Conservation (phyloP, 73 alveolate genomes). For the Paramecium tetraurelia region DNA sequence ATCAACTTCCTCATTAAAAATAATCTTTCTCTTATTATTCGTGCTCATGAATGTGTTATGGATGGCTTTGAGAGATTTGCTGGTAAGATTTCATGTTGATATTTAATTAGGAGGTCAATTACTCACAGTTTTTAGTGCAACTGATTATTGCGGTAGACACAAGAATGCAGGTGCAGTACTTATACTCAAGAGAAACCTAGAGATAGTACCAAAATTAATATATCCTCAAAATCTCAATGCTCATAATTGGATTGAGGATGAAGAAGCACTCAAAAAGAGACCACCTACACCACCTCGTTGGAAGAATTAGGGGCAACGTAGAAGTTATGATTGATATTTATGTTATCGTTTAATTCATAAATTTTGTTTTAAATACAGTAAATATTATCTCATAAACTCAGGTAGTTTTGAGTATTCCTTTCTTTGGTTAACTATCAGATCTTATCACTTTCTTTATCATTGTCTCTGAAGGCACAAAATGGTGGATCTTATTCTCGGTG, state of each 20-base stretch:
- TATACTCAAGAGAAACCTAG: slow-evolving; percentile 83
- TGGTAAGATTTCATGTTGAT: not conserved
- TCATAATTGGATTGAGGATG: slow-evolving; percentile 93
- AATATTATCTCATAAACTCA: not conserved
- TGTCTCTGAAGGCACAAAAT: not conserved
- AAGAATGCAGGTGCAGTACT: slow-evolving; percentile 98
- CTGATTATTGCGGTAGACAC: slow-evolving; percentile 98
- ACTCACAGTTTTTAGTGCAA: slow-evolving; percentile 94
- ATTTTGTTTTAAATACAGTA: not conserved
- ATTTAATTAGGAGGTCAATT: slow-evolving; percentile 76
- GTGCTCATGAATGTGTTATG: slow-evolving; percentile 99
- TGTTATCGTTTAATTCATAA: not conserved
- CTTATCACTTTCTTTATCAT: not conserved
- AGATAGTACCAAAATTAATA: slow-evolving; percentile 88
- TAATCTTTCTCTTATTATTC: slow-evolving; percentile 82
- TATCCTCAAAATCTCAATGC: slow-evolving; percentile 86
- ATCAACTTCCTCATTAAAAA: slow-evolving; percentile 89
- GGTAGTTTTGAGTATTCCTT: not conserved
- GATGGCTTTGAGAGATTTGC: slow-evolving; percentile 99
- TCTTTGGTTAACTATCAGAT: not conserved
- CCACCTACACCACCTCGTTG: slow-evolving; percentile 96
- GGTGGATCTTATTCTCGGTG: not conserved
- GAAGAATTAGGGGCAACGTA: slow-evolving; percentile 26
- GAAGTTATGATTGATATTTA: slow-evolving; percentile 21
- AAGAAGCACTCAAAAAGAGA: slow-evolving; percentile 89